Percentiles rank a stretch among this genome's conserved stretches.
Conservation (phyloP, 2,329 filamentous ascomycete species). For the Sporothrix protearum region DNA sequence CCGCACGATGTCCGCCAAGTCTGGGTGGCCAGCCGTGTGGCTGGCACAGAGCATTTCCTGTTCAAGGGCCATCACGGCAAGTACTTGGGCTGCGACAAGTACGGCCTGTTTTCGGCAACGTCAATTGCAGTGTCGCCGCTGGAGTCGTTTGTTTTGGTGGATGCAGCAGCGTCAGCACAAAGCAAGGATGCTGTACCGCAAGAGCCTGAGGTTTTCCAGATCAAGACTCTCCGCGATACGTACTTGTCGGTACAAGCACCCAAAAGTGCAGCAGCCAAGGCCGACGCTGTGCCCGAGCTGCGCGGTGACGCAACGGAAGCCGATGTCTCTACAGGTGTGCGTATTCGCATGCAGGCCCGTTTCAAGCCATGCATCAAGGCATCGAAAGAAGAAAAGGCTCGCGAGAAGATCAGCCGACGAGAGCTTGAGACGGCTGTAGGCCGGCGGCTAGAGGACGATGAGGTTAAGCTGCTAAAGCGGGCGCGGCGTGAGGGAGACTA, state of each 20-base stretch:
- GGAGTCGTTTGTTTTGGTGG: conserved; percentile 73
- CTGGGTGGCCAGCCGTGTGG: conserved; percentile 82
- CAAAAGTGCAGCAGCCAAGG: conserved; percentile 37
- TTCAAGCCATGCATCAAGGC: conserved; percentile 84
- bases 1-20: conserved; percentile 95
- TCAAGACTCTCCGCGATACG: conserved; percentile 69
- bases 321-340: conserved; percentile 66
- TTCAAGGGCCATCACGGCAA: conserved; percentile 89
- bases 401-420: conserved; percentile 78
- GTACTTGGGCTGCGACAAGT: conserved; percentile 83
- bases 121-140: conserved; percentile 78
- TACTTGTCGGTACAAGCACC: conserved; percentile 63
- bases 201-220: conserved; percentile 60
- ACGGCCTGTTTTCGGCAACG: conserved; percentile 71
- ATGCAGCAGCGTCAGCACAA: conserved; percentile 46
- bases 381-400: conserved; percentile 76
- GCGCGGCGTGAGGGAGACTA: conserved; percentile 84
- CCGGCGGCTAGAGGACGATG: conserved; percentile 72
- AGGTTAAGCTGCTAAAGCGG: conserved; percentile 77
- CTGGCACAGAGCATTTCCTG: conserved; percentile 74
- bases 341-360: conserved; percentile 88
- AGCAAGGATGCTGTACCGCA: conserved; percentile 35
- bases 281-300: conserved; percentile 57
- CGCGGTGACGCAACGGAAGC: conserved; percentile 70
- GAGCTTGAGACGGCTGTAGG: conserved; percentile 82